A percentile compares a stretch with the other conserved stretches of the same genome.
Evolutionary conservation across 2,329 filamentous ascomycete species (phyloP).

Genomic region (Diplodia mutila): DNA sequence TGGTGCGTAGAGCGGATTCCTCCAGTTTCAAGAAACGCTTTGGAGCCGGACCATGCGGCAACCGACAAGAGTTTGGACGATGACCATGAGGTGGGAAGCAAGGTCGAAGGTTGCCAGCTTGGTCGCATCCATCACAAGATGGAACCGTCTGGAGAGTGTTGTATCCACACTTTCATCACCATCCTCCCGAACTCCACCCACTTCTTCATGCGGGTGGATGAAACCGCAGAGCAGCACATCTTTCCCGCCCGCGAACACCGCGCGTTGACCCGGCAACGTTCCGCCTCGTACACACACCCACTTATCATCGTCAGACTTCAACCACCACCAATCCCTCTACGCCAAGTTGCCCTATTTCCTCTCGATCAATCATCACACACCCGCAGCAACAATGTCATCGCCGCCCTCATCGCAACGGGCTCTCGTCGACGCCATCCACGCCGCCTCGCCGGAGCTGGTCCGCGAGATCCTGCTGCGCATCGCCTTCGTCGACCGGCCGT

Average conservation of each 20-base stretch:
- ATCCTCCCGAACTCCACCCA: background rate
- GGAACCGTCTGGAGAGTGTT: background rate
- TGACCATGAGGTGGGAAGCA: background rate
- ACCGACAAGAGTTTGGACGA: background rate
- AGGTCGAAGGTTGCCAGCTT: background rate
- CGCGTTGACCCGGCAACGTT: constrained; percentile 1
- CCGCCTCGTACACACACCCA: background rate
- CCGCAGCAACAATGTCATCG: background rate
- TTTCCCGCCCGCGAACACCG: constrained; percentile 2
- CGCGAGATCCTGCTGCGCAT: background rate
- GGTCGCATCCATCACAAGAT: background rate
- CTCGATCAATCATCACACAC: background rate
- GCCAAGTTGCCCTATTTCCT: background rate
- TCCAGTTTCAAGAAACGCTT: background rate
- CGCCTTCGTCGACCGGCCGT: background rate
- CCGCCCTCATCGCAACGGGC: background rate
- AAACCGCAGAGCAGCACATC: background rate
- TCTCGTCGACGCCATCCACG: background rate
- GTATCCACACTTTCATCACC: background rate
- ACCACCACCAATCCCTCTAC: background rate
- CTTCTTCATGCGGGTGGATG: background rate
- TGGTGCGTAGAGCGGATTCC: background rate
- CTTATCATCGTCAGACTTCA: background rate
- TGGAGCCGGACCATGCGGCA: background rate
- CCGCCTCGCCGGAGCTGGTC: background rate